These are phyloP conservation scores for Akanthomyces dipterigenus DNA, from an alignment of 2,329 filamentous ascomycete genomes.

Conservation along the genomic window DNA sequence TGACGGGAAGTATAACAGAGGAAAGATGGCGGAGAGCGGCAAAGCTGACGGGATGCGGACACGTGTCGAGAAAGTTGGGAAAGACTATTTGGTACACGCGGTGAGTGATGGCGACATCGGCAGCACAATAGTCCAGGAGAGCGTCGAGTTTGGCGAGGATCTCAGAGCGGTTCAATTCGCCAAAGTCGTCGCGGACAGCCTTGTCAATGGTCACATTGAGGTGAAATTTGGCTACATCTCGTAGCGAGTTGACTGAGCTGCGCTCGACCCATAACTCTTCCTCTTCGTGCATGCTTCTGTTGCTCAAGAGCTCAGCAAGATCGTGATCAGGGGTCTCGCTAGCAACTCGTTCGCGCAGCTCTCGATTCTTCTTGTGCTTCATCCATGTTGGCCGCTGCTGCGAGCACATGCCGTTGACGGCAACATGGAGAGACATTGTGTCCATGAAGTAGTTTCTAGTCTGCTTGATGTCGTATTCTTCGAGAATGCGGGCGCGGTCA, in stretches of 20 bases:
- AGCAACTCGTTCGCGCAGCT: constrained; percentile 72
- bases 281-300: constrained; percentile 69
- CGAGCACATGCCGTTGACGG: constrained; percentile 98
- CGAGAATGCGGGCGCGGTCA: constrained; percentile 77
- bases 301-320: constrained; percentile 63
- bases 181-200: constrained; percentile 76
- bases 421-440: constrained; percentile 97
- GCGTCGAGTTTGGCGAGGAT: constrained; percentile 69
- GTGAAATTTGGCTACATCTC: constrained; percentile 95
- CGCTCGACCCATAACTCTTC: constrained; percentile 93
- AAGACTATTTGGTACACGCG: constrained; percentile 92
- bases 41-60: constrained; percentile 95
- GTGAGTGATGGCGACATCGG: constrained; percentile 89
- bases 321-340: constrained; percentile 65
- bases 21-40: constrained; percentile 89
- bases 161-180: constrained; percentile 66
- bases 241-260: constrained; percentile 89
- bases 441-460: constrained; percentile 84
- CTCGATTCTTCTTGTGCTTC: constrained; percentile 86
- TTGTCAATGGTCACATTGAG: constrained; percentile 91
- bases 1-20: constrained; percentile 83
- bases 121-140: constrained; percentile 87
- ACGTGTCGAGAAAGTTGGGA: constrained; percentile 79
- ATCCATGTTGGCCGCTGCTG: constrained; percentile 95
- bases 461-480: constrained; percentile 83